Evolutionary conservation across 2,329 filamentous ascomycete species (phyloP).

Genomic region (Lachnellula subtilissima): DNA sequence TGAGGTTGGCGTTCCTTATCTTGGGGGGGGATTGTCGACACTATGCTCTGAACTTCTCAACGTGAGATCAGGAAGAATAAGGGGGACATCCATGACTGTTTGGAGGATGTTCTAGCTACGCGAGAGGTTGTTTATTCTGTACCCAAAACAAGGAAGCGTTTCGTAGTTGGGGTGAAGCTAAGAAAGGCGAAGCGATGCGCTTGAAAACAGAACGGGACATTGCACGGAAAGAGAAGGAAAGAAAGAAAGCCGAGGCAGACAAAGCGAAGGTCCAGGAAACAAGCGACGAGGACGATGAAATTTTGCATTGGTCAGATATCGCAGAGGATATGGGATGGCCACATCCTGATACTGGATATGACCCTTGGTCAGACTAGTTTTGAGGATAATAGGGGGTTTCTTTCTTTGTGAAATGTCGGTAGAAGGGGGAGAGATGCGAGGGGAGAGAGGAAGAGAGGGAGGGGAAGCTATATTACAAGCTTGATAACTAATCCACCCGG

Average conservation of each 20-base stretch:
- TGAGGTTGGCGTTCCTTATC: conserved; percentile 23
- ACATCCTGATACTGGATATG: conserved; percentile 18
- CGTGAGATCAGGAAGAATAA: conserved; percentile 33
- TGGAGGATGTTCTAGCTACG: conserved; percentile 46
- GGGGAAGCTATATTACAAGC: no score
- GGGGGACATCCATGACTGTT: conserved; percentile 39
- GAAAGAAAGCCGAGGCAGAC: no score
- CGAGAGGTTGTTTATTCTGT: conserved; percentile 45
- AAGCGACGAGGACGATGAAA: not conserved
- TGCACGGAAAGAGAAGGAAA: no score
- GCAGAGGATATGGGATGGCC: conserved; percentile 20
- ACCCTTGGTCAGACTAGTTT: conserved; percentile 20
- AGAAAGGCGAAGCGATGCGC: conserved; percentile 14
- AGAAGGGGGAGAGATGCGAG: no score
- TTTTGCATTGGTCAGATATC: conserved; percentile 17
- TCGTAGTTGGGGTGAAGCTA: conserved; percentile 31
- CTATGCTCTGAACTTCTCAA: conserved; percentile 34
- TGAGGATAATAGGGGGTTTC: no score
- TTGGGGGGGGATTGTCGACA: conserved; percentile 35
- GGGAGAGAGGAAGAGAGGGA: no score
- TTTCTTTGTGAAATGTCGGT: no score
- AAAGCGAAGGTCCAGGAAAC: no score
- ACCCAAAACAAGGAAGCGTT: conserved; percentile 37
- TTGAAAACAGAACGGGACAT: conserved; percentile 13
- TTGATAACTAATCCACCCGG: no score